These are phyloP conservation scores for Tolypocladium guangdongense DNA, from an alignment of 2,329 filamentous ascomycete species.

Conservation along the genomic window DNA sequence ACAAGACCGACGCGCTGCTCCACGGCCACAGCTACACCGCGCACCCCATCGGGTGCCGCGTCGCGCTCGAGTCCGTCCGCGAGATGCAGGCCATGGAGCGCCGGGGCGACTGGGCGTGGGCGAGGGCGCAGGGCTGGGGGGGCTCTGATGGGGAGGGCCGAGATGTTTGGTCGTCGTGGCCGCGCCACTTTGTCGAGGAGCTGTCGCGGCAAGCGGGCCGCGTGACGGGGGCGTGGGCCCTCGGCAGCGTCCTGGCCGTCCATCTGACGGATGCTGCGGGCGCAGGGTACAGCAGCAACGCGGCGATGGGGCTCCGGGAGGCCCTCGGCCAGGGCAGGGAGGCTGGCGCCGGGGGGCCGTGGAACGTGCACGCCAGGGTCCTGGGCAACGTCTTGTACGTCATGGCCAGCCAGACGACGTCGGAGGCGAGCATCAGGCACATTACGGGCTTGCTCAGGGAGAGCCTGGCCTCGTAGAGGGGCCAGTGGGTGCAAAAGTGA, in stretches of 20 bases:
- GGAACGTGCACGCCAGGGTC: slow-evolving; percentile 43
- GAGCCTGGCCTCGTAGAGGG: background rate
- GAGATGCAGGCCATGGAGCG: slow-evolving; percentile 49
- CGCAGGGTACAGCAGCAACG: slow-evolving; percentile 35
- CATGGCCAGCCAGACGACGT: slow-evolving; percentile 41
- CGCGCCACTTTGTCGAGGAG: slow-evolving; percentile 42
- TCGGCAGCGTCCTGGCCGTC: slow-evolving; percentile 67
- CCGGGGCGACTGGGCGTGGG: slow-evolving; percentile 44
- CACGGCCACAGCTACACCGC: slow-evolving; percentile 86
- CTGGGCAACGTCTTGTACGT: slow-evolving; percentile 48
- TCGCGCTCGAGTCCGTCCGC: slow-evolving; percentile 56
- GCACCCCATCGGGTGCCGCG: slow-evolving; percentile 69
- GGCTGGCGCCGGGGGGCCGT: slow-evolving; percentile 17
- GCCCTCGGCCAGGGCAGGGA: slow-evolving; percentile 15
- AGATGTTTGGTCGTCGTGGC: slow-evolving; percentile 60
- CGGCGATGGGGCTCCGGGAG: slow-evolving; percentile 30
- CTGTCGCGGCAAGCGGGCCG: slow-evolving; percentile 42
- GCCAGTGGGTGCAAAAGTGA: background rate
- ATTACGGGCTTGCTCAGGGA: slow-evolving; percentile 11
- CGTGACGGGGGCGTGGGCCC: slow-evolving; percentile 57
- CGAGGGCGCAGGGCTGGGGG: slow-evolving; percentile 35
- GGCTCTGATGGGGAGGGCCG: slow-evolving; percentile 9
- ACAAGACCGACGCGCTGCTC: slow-evolving; percentile 69
- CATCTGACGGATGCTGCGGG: slow-evolving; percentile 31
- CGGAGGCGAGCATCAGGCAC: slow-evolving; percentile 14